Evolutionary conservation across 768 basidiomycete genomes (phyloP).

Genomic region (Amanita pseudoporphyria): DNA sequence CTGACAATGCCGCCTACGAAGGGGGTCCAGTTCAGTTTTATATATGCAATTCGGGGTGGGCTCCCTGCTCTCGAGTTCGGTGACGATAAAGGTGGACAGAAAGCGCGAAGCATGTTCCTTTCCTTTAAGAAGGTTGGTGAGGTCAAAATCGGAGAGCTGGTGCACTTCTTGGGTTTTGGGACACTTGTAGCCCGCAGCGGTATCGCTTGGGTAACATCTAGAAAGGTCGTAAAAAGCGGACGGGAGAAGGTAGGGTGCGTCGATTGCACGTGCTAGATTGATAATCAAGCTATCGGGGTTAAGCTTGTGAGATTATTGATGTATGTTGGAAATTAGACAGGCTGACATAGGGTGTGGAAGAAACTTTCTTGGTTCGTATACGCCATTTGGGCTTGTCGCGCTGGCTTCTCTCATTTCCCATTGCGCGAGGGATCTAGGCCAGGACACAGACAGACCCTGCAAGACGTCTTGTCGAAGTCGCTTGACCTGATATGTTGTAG

Average conservation of each 20-base stretch:
- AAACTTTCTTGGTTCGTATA: conserved; percentile 43
- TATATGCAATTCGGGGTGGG: conserved; percentile 40
- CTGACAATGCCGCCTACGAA: conserved; percentile 48
- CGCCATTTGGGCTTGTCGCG: conserved; percentile 36
- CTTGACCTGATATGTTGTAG: conserved; percentile 54
- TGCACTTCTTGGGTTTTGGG: conserved; percentile 24
- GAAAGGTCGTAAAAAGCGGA: conserved; percentile 78
- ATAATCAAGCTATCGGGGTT: conserved; percentile 30
- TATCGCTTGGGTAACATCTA: conserved; percentile 53
- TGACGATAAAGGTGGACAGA: conserved; percentile 69
- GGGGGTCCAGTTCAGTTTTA: conserved; percentile 34
- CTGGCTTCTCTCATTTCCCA: conserved; percentile 66
- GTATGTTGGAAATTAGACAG: neutral
- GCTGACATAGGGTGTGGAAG: conserved; percentile 66
- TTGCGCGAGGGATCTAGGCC: conserved; percentile 51
- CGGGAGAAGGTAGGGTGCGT: conserved; percentile 51
- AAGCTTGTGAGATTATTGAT: neutral
- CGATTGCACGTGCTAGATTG: conserved; percentile 50
- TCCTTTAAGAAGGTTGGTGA: conserved; percentile 53
- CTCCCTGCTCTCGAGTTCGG: conserved; percentile 58
- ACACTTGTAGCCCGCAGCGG: conserved; percentile 40
- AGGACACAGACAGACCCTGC: conserved; percentile 37
- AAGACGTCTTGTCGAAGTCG: conserved; percentile 50
- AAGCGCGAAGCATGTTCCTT: conserved; percentile 66
- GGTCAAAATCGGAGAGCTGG: conserved; percentile 40